phyloP scores from a whole-genome alignment of 2,329 filamentous ascomycete genomes.

The Paecilomyces fulvus region DNA sequence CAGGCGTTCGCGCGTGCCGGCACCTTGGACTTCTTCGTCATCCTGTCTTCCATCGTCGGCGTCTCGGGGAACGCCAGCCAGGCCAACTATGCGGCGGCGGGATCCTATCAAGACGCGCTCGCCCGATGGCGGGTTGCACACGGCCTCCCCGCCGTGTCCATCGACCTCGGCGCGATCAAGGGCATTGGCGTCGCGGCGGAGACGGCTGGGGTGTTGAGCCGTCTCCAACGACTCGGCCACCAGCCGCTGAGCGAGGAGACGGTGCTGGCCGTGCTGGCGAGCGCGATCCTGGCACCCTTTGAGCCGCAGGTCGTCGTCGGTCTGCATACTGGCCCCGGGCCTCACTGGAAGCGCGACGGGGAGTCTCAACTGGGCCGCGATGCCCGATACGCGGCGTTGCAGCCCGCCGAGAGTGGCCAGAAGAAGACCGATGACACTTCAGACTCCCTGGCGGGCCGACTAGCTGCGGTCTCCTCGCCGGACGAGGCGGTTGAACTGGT shows the following conservation, averaged over 20 bases:
- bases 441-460: too few species aligned
- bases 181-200: neutral
- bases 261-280: too few species aligned
- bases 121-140: slow-evolving; percentile 3
- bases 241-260: too few species aligned
- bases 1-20: slow-evolving; percentile 1
- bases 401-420: too few species aligned
- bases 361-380: too few species aligned
- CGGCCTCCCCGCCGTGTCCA: neutral
- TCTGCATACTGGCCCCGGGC: too few species aligned
- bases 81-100: slow-evolving; percentile 7
- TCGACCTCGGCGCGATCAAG: neutral
- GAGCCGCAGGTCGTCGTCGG: too few species aligned
- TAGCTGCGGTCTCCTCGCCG: too few species aligned
- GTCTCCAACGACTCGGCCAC: neutral
- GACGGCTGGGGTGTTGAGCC: neutral
- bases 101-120: slow-evolving; percentile 5
- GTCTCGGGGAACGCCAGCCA: slow-evolving; percentile 7
- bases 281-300: too few species aligned
- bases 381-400: too few species aligned
- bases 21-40: slow-evolving; percentile 8
- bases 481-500: neutral
- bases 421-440: too few species aligned
- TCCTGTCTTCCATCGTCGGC: slow-evolving; percentile 5
- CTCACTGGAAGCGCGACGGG: too few species aligned